A percentile compares a stretch with the other conserved stretches of the same genome.
Evolutionary conservation across 2,329 filamentous ascomycete species (phyloP).

Genomic region (Simplicillium aogashimaense): DNA sequence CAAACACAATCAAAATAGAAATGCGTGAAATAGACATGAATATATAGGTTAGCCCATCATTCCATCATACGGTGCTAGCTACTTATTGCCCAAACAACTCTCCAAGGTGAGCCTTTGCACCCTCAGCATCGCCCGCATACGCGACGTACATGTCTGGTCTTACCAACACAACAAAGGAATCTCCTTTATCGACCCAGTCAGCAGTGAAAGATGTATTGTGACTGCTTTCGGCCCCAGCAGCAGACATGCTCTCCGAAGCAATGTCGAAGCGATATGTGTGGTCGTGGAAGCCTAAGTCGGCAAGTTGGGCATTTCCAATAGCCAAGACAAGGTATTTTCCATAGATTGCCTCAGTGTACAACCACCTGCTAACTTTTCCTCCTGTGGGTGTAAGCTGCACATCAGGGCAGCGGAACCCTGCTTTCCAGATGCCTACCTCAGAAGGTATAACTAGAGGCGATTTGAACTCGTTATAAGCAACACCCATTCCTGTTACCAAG

Average conservation of each 20-base stretch:
- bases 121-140: constrained; percentile 16
- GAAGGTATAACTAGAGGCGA: constrained; percentile 24
- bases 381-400: constrained; percentile 10
- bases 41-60: too few relatives aligned
- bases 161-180: constrained; percentile 21
- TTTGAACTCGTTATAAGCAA: constrained; percentile 23
- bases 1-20: too few relatives aligned
- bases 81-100: constrained; percentile 6
- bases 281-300: not conserved
- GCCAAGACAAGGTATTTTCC: constrained; percentile 20
- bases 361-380: constrained; percentile 10
- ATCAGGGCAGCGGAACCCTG: constrained; percentile 27
- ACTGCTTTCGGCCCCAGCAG: not conserved
- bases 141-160: constrained; percentile 31
- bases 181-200: constrained; percentile 16
- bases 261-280: constrained; percentile 1
- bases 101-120: constrained; percentile 18
- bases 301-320: constrained; percentile 4
- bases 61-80: not conserved
- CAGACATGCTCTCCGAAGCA: not conserved
- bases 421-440: constrained; percentile 23
- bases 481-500: constrained; percentile 33
- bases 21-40: too few relatives aligned
- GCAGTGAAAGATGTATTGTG: constrained; percentile 15
- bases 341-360: constrained; percentile 22